Base-by-base conservation (phyloP, 768 basidiomycete genomes). In the Boletus vinaceobasis region DNA sequence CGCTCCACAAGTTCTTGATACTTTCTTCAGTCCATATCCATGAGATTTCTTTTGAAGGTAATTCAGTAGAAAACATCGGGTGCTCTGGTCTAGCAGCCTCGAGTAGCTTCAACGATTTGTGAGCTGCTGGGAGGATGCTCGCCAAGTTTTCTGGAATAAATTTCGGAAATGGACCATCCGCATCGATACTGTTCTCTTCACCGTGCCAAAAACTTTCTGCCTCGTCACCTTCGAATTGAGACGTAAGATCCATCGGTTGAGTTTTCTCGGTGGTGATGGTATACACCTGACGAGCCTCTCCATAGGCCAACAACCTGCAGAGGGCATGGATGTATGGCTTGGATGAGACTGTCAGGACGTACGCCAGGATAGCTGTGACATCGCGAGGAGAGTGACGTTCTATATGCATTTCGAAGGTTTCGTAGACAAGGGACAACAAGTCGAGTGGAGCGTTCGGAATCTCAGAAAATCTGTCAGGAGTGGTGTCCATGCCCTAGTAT, bases 51-150 rank as follows among this genome's bases (percentile, higher is more conserved):
- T 73, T 69, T 7, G 43, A 52, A 21, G 38, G 29, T 9, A 14
- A 35, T 38, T 37, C 46, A 29, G 71, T 65, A 2, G 77, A 79
- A n/a, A 89, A 69, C 11, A 88, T 66, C 0, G 77, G 76, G 62
- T 90, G 87, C 44, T 83, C 78, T 0, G 88, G 84, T 53, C 82
- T 74, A 4, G 90, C 88, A 10, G 77, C 78, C 45, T 76, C 76
- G 0, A 93, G 75, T 4, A 93, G 70, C 29, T 79, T 75, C 10
- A 93, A 69, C 0, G 91, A 92, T 60, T 81, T 85, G 56, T 81
- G 82, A 1, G 89, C 89, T 4, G 81, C 79, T 13, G 82, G 78
- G 4, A 93, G 70, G 7, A 81, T 74, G 43, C 78, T 73, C 7
- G 79, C 70, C 29, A 87, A 67, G 13, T 73, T 73, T 6, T 60